A percentile compares a stretch with the other conserved stretches of the same genome.
phyloP scores from a whole-genome alignment of 1,284 basidiomycete genomes.

The Cutaneotrichosporon cutaneum region DNA sequence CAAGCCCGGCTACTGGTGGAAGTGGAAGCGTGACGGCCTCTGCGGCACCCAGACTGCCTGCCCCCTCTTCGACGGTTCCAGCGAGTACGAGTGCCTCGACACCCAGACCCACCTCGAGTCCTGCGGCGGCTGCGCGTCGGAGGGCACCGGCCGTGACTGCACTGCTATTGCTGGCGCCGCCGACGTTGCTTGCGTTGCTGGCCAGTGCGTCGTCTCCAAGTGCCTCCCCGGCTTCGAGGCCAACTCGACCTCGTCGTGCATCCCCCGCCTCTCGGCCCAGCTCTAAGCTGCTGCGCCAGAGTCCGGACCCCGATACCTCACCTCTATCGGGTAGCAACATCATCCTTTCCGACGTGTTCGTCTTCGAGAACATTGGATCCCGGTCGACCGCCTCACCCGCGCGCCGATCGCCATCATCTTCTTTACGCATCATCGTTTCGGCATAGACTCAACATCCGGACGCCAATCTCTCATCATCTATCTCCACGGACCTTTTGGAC shows the following conservation, averaged over 20 bases:
- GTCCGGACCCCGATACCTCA: background rate
- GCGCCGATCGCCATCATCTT: background rate
- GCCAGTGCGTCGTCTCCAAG: constrained; percentile 22
- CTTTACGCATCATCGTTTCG: constrained; percentile 6
- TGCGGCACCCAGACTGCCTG: constrained; percentile 21
- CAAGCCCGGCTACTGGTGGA: constrained; percentile 6
- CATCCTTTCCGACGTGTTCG: background rate
- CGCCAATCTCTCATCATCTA: background rate
- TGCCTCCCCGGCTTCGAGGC: constrained; percentile 19
- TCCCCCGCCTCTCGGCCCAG: background rate
- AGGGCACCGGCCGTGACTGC: constrained; percentile 65
- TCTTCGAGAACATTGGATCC: background rate
- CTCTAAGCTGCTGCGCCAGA: background rate
- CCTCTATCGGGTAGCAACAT: background rate
- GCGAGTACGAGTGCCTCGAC: constrained; percentile 28
- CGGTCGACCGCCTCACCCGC: background rate
- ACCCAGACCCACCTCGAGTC: constrained; percentile 26
- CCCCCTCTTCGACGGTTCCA: constrained; percentile 15
- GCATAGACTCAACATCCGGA: constrained; percentile 2
- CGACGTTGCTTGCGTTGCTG: constrained; percentile 23
- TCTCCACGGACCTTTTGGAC: constrained; percentile 8
- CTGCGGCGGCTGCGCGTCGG: constrained; percentile 67
- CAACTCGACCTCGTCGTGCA: constrained; percentile 4
- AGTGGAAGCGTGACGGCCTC: constrained; percentile 13
- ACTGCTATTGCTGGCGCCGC: constrained; percentile 60